Evolutionary conservation across 371 early-diverging fungal genomes (phyloP).

Genomic region (Zychaea mexicana): DNA sequence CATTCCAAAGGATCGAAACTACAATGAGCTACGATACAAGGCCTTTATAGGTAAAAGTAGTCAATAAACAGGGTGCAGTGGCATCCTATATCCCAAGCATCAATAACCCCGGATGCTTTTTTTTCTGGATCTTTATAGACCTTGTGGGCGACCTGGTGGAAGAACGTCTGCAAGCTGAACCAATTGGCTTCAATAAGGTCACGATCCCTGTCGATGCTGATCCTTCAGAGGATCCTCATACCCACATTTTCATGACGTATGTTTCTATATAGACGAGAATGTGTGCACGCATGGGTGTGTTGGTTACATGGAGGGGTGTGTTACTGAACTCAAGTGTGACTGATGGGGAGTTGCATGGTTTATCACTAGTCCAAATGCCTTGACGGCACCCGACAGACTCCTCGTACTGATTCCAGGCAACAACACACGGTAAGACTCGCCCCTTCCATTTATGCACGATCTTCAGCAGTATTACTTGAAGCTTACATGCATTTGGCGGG

Average conservation of each 20-base stretch:
- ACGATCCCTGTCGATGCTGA: slow-evolving; percentile 37
- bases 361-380: slow-evolving; percentile 39
- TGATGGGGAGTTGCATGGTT: background rate
- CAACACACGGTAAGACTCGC: slow-evolving; percentile 36
- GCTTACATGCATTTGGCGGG: no score
- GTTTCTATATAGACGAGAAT: no score
- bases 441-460: background rate
- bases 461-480: background rate
- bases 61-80: no score
- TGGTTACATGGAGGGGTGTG: background rate
- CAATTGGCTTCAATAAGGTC: slow-evolving; percentile 31
- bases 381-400: slow-evolving; percentile 47
- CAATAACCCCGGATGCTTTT: no score
- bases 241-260: slow-evolving; percentile 47
- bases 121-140: slow-evolving; percentile 15
- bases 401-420: slow-evolving; percentile 43
- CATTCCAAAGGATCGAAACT: slow-evolving; percentile 34
- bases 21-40: slow-evolving; percentile 45
- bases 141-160: slow-evolving; percentile 41
- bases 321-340: background rate
- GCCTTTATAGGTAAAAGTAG: slow-evolving; percentile 35
- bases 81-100: no score
- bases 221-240: slow-evolving; percentile 32
- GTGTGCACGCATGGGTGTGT: no score
- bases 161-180: slow-evolving; percentile 28